Evolutionary conservation across 441 rosid species (phyloP).

Genomic region (Corymbia citriodora): DNA sequence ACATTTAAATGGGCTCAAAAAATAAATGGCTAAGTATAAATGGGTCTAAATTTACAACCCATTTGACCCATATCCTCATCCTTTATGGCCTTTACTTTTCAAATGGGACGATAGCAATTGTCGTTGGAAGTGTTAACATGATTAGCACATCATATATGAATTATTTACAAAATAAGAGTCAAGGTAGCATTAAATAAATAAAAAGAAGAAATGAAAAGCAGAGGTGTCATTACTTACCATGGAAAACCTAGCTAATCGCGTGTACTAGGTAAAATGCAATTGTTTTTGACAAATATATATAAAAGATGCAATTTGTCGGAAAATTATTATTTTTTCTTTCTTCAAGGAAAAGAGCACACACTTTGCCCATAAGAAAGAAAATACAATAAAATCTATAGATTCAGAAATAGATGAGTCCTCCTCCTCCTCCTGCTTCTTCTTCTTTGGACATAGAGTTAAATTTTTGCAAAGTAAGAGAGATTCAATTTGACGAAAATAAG

Average conservation of each 20-base stretch:
- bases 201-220: not conserved
- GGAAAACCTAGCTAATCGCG: not conserved
- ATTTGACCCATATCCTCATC: not conserved
- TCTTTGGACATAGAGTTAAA: not conserved
- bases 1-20: no score
- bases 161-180: not conserved
- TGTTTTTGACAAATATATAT: no score
- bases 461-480: not conserved
- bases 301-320: not conserved
- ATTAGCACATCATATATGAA: not conserved
- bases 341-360: not conserved
- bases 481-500: not conserved
- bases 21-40: no score
- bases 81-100: no score
- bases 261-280: no score
- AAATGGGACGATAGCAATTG: no score
- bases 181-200: not conserved
- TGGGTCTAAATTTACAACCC: no score
- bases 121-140: not conserved
- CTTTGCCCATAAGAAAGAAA: not conserved
- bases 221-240: fast-evolving
- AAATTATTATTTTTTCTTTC: not conserved
- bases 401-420: not conserved
- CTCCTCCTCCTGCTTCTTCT: no score
- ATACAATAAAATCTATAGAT: not conserved